Evolutionary conservation across 2,329 filamentous ascomycete species (phyloP).

Genomic region (Pseudocercospora ulei): DNA sequence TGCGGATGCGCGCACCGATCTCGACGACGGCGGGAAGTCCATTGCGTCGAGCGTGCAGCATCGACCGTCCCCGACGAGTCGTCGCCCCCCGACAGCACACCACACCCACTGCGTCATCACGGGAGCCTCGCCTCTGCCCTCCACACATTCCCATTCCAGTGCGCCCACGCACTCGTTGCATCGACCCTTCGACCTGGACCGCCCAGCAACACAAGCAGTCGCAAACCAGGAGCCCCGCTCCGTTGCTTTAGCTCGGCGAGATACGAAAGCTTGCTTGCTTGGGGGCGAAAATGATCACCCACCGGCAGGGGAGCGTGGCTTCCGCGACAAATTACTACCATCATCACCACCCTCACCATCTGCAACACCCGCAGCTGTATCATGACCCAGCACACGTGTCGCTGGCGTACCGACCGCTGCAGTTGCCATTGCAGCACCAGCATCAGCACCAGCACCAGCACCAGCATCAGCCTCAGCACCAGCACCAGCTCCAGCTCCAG

Average conservation of each 20-base stretch:
- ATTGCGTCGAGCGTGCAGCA: slow-evolving; percentile 6
- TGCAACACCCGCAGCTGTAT: slow-evolving; percentile 24
- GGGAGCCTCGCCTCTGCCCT: slow-evolving; percentile 1
- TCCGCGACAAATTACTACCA: slow-evolving; percentile 23
- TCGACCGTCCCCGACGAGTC: slow-evolving; percentile 7
- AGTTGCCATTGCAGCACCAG: slow-evolving; percentile 38
- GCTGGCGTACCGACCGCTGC: slow-evolving; percentile 35
- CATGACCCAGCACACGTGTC: slow-evolving; percentile 33
- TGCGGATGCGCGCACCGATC: slow-evolving; percentile 18
- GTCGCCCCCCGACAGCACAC: slow-evolving; percentile 5
- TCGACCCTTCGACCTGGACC: slow-evolving; percentile 13
- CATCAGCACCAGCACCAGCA: slow-evolving; percentile 21
- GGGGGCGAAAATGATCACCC: slow-evolving; percentile 28
- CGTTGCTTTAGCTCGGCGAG: slow-evolving; percentile 26
- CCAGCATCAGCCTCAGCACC: slow-evolving; percentile 4
- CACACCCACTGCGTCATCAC: slow-evolving; percentile 7
- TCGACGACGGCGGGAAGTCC: slow-evolving; percentile 3
- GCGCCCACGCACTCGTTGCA: slow-evolving; percentile 4
- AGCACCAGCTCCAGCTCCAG: slow-evolving; percentile 19
- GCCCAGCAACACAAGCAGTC: slow-evolving; percentile 12
- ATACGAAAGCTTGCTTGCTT: slow-evolving; percentile 20
- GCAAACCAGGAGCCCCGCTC: slow-evolving; percentile 22
- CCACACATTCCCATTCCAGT: slow-evolving; percentile 6
- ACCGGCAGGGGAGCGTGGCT: slow-evolving; percentile 25
- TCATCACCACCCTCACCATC: slow-evolving; percentile 17